Percentiles rank a stretch among this genome's conserved stretches.
phyloP scores from a whole-genome alignment of 208 protist genomes.

The Leishmania gerbilli region DNA sequence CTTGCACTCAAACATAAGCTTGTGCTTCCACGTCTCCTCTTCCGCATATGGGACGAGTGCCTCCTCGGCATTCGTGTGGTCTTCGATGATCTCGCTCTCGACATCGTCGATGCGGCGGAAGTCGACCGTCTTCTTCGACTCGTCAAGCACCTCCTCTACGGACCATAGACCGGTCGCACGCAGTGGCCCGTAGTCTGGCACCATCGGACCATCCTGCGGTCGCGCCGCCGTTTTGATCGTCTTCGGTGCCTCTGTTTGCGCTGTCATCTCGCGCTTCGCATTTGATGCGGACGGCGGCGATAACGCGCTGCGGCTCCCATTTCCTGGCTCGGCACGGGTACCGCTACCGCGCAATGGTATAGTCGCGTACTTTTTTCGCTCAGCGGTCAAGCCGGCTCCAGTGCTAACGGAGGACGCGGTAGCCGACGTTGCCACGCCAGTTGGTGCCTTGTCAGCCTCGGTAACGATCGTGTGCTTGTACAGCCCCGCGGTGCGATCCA shows the following conservation, averaged over 20 bases:
- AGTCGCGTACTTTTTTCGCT: conserved; percentile 11
- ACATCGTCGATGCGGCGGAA: conserved; percentile 89
- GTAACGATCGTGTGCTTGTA: conserved; percentile 49
- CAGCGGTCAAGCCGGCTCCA: neutral
- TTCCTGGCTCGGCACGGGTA: neutral
- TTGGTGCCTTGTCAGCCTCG: conserved; percentile 26
- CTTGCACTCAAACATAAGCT: conserved; percentile 89
- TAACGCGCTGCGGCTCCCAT: neutral
- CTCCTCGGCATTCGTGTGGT: conserved; percentile 57
- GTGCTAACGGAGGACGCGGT: conserved; percentile 1
- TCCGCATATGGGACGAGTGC: conserved; percentile 75
- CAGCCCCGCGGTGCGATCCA: conserved; percentile 13
- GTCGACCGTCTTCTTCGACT: conserved; percentile 70
- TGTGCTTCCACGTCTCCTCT: conserved; percentile 87
- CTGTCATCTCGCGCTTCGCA: neutral
- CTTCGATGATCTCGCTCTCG: conserved; percentile 80
- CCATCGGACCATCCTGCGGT: conserved; percentile 56
- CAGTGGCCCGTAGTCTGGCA: conserved; percentile 78
- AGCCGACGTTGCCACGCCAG: conserved; percentile 21
- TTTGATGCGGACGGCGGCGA: neutral
- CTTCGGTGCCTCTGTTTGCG: neutral
- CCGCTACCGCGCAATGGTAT: conserved; percentile 16
- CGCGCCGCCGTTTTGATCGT: conserved; percentile 27
- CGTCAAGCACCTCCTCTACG: conserved; percentile 77
- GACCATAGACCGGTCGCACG: conserved; percentile 79